Evolutionary conservation across 345 rosid species (phyloP).

Genomic region (Gossypium bickii): DNA sequence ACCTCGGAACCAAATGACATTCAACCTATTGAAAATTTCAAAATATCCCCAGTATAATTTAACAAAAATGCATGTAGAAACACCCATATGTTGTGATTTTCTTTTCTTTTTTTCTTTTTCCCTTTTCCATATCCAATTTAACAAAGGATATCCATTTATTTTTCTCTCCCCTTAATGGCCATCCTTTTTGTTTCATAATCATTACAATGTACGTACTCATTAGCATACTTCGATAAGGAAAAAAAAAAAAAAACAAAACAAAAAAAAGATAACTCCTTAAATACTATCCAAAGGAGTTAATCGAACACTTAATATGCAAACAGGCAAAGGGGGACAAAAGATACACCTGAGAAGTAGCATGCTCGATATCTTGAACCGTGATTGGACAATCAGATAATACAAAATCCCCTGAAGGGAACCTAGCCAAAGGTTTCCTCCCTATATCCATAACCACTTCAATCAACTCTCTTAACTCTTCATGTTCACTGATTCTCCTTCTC

Average conservation of each 20-base stretch:
- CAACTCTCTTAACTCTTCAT: constrained; percentile 50
- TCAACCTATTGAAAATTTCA: not conserved
- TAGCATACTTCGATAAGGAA: not conserved
- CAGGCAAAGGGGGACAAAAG: not conserved
- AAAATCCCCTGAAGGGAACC: constrained; percentile 91
- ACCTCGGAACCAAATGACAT: not conserved
- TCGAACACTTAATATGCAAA: constrained; percentile 15
- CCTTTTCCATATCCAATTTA: not conserved
- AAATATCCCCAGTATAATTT: not conserved
- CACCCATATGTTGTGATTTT: not conserved
- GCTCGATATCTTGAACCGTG: constrained; percentile 45
- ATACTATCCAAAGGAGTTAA: not conserved
- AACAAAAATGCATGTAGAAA: not conserved
- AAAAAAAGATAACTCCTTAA: not conserved
- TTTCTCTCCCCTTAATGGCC: not conserved
- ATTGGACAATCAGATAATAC: constrained; percentile 59
- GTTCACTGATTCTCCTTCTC: constrained; percentile 51
- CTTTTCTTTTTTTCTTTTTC: not conserved
- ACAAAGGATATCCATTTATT: not conserved
- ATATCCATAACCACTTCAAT: constrained; percentile 86
- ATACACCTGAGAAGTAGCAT: constrained; percentile 69
- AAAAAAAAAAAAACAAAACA: not conserved
- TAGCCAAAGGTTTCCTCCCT: constrained; percentile 79
- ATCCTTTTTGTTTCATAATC: not conserved
- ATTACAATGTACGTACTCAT: not conserved